Evolutionary conservation across 2,329 filamentous ascomycete genomes (phyloP), one percentile per base, ranked within the genome.

Genomic region (Thielaviopsis musarum): DNA sequence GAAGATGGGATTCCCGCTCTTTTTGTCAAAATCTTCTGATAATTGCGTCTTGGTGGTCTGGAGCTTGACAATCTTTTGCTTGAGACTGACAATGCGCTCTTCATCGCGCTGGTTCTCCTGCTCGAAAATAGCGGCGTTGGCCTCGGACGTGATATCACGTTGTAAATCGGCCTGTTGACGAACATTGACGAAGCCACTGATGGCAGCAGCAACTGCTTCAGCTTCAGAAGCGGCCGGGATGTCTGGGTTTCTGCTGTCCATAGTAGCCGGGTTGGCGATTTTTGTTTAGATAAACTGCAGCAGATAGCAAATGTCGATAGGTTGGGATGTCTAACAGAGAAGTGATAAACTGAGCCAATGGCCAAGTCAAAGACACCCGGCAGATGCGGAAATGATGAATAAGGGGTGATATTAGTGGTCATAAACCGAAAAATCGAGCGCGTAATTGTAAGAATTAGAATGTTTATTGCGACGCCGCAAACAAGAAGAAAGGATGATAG

Each of bases 81-180:
- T 72, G 5, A 81, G 72, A 64, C 79, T 83, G 52, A 78, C 75
- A 56, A 85, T 84, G 28, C 82, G 77, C 59, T 78, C 81, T 64
- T 78, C 73, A 59, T 85, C 82, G 63, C 77, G 77, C 65, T 80
- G 79, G 64, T 85, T 81, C 63, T 85, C 82, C 49, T 77, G 77
- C 59, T 83, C 80, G 52, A 78, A 78, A 59, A 85, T 69, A 0
- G 77, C 79, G 19, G 77, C 72, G 59, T 78, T 82, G 3, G 81
- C 82, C 64, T 85, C 78, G 17, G 76, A 69, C 1, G 80, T 80
- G 63, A 97, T 94, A 67, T 95, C 90, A 63, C 89, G 80, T 70
- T 96, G 91, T 21, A 97, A 74, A 61, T 96, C 91, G 72, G 91
- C 85, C 69, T 97, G 91, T 66, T 95, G 83, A 60, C 88, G 83